Base-by-base conservation (phyloP, 2,329 filamentous ascomycete genomes). In the Penicillium italicum region DNA sequence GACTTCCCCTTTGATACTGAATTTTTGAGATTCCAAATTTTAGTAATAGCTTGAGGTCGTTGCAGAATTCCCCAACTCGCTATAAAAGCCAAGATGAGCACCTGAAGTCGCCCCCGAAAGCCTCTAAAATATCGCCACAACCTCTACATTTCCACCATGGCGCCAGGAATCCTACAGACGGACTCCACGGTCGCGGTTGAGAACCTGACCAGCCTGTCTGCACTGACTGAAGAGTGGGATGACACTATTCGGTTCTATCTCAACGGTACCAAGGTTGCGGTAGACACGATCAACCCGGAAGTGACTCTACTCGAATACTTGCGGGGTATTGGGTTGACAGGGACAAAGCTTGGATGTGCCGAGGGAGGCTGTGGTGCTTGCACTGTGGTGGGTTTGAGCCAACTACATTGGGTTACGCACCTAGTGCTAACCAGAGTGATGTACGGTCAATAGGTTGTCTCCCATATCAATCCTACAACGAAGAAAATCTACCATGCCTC, bases 331-430 rank as follows among this genome's bases (percentile, higher is more conserved):
- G 94, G 94, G 0, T 79, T 97, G 65, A 97, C 93, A 5, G 94
- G 94, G 14, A 97, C 94, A 12, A 99, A 99, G 75, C 82, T 97
- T 74, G 94, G 94, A 45, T 99, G 94, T 76, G 91, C 91, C 47
- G 94, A 99, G 78, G 94, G 94, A 60, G 94, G 94, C 2, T 99
- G 94, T 69, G 94, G 94, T 66, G 94, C 94, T 61, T 97, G 93
- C 71, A 97, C 93, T 41, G 91, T 97, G 43, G 92, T 82, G 77
- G 38, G 64, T 60, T 36, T 22, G 10, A 18, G 18, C 41, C 20
- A 18, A 30, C 12, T 31, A 31, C 28, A 44, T 42, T 8, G 34
- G 20, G 31, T 7, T 41, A 50, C n/a, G 34, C 34, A 36, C 12
- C 12, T 45, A 9, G 40, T 20, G 24, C 50, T 74, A 56, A 69